Evolutionary conservation across 176 grass and related monocot species (phyloP).

Genomic region (Juncus effusus): DNA sequence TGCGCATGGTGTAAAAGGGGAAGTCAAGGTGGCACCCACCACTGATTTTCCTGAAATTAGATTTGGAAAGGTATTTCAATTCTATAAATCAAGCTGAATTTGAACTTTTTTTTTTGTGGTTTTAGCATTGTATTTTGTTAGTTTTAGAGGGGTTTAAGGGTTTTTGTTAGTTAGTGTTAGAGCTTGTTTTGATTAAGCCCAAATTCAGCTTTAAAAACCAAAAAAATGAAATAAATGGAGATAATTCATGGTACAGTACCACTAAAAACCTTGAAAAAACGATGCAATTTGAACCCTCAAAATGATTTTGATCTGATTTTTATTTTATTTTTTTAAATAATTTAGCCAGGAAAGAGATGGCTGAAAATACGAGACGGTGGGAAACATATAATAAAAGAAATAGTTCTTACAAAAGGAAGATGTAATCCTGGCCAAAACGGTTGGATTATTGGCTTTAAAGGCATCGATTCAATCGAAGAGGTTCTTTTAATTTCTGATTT

Average conservation of each 20-base stretch:
- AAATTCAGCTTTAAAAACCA: too few relatives aligned
- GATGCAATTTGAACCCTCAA: too few relatives aligned
- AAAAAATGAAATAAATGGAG: too few relatives aligned
- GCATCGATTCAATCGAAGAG: slow-evolving; percentile 67
- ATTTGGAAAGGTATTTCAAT: slow-evolving; percentile 51
- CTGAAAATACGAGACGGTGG: slow-evolving; percentile 54
- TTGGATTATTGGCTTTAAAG: slow-evolving; percentile 78
- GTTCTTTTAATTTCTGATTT: slow-evolving; percentile 28
- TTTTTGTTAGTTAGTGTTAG: background rate
- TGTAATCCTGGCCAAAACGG: slow-evolving; percentile 65
- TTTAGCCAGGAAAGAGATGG: slow-evolving; percentile 82
- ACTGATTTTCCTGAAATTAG: slow-evolving; percentile 88
- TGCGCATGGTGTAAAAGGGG: slow-evolving; percentile 71
- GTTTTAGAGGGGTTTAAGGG: background rate
- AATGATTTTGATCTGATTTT: too few relatives aligned
- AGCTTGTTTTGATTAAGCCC: background rate
- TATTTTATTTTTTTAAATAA: too few relatives aligned
- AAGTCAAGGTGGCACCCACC: slow-evolving; percentile 63
- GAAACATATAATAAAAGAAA: slow-evolving; percentile 50
- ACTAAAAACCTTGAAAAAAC: too few relatives aligned
- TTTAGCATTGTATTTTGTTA: background rate
- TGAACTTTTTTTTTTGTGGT: background rate
- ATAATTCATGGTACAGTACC: too few relatives aligned
- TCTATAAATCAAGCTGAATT: background rate
- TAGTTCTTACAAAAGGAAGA: slow-evolving; percentile 59